Evolutionary conservation across 2,329 filamentous ascomycete genomes (phyloP), one percentile per base, ranked within the genome.

Genomic region (Huntiella omanensis): DNA sequence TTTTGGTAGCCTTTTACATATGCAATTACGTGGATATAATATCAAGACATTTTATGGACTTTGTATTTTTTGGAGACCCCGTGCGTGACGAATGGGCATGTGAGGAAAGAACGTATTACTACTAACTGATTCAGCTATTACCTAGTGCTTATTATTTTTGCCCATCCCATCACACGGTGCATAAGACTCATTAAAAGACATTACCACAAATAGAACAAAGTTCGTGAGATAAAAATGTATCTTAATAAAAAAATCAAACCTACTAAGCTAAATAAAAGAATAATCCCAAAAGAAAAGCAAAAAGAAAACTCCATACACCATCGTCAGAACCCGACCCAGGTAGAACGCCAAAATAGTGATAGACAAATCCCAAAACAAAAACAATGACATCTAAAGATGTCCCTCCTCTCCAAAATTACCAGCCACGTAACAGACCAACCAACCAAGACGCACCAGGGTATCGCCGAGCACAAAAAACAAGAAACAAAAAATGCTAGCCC

Each of bases 281-380:
- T 15, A 42, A 28, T 10, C 8, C 22, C 22, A 28, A 17, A 17
- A 17, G 17, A 4, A 17, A 4, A 17, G 4, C 17, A 17, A 17
- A 17, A 19, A 17, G 4, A 17, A 19, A 19, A 17, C 17, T 19
- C 17, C 17, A 28, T 10, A 28, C 22, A 28, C 22, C 22, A 28
- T 28, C 22, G 22, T 28, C 22, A 28, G 22, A 28, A 28, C 22
- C 22, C 22, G 22, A 28, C 22, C 22, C 22, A 28, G 22, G 5
- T 28, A 28, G 22, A 28, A 28, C 22, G 22, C 22, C 22, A 28
- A 8, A 28, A 28, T 28, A 28, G 8, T 28, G 10, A 16, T 33
- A 33, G 33, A 35, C n/a, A 33, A 34, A 48, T 37, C 40, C 39
- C 32, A 39, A 5, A 28, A 37, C 32, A 47, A 17, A 47, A 43